Base-by-base conservation (phyloP, 1,139 yeast genomes). In the Zygoascus hellenicus region DNA sequence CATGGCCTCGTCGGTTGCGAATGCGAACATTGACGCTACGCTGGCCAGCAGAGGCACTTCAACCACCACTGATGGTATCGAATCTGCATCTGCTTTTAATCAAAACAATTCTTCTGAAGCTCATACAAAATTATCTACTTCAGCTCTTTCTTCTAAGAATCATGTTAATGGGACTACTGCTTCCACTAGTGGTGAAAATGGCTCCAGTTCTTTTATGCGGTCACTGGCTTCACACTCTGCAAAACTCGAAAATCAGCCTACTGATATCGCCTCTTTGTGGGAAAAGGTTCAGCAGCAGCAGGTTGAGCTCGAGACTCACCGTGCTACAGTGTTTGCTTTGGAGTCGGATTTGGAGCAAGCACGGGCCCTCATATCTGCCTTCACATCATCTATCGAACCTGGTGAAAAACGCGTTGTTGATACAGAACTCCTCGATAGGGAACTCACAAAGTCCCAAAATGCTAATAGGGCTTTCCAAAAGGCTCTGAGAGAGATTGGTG, bases 391-490 rank as follows among this genome's bases (percentile, higher is more conserved):
- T 13, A 62, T 62, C 45, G 66, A 62, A 34, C 67, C 69, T 16
- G 65, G 59, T 43, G 62, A 58, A 42, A 60, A 60, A 41, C 57
- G 63, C 17, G 52, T 60, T n/a, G 62, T 60, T 17, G 65, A 62
- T 49, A 61, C 64, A 2, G 64, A 63, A 45, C 53, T 64, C 39
- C 61, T 67, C 29, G 68, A 63, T 49, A 57, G 67, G 29, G 72
- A 69, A 53, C 71, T 81, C 44, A 74, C 76, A 31, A 74, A 78
- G 33, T 74, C 80, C 17, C 79, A 76, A 57, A 71, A 74, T 48
- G 87, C 89, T 38, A 84, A 85, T 63, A 76, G 78, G 51, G 90
- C 90, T 1, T 85, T 84, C 66, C 83, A 81, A 60, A 78, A 80
- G 59, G 92, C 94, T 1, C 68, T 85, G 38, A 74, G 80, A 49